phyloP scores from a whole-genome alignment of 768 basidiomycete species.

The Cantharellus anzutake region DNA sequence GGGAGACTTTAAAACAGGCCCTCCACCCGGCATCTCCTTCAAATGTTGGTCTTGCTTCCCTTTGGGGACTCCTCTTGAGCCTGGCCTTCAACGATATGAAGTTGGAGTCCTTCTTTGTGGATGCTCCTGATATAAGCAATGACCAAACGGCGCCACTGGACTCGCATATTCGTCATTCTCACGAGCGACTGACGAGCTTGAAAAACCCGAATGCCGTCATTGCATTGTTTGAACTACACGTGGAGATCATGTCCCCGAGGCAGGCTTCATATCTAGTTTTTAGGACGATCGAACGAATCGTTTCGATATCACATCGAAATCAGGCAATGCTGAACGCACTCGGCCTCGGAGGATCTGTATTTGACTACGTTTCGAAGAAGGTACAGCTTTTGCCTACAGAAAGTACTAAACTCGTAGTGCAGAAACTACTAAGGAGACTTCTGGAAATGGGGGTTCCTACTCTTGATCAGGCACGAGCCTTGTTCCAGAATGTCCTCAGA shows the following conservation, averaged over 20 bases:
- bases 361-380: slow-evolving; percentile 25
- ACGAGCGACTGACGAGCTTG: neutral
- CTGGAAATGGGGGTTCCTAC: slow-evolving; percentile 52
- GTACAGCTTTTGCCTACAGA: neutral
- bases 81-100: slow-evolving; percentile 49
- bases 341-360: slow-evolving; percentile 34
- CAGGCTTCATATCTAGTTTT: slow-evolving; percentile 33
- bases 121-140: too few species aligned
- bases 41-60: slow-evolving; percentile 29
- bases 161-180: too few species aligned
- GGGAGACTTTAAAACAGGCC: slow-evolving; percentile 40
- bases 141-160: too few species aligned
- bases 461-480: slow-evolving; percentile 37
- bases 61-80: slow-evolving; percentile 47
- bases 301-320: slow-evolving; percentile 44
- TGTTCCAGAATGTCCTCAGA: slow-evolving; percentile 29
- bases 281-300: slow-evolving; percentile 44
- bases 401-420: slow-evolving; percentile 19
- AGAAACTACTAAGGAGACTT: slow-evolving; percentile 45
- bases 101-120: slow-evolving; percentile 22
- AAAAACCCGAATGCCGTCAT: slow-evolving; percentile 33
- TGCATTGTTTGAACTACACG: slow-evolving; percentile 35
- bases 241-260: slow-evolving; percentile 15
- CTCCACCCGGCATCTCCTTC: slow-evolving; percentile 23
- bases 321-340: slow-evolving; percentile 44